These are phyloP conservation scores for Mortierella sp. DNA, from an alignment of 371 early-diverging fungal species.

Conservation along the genomic window DNA sequence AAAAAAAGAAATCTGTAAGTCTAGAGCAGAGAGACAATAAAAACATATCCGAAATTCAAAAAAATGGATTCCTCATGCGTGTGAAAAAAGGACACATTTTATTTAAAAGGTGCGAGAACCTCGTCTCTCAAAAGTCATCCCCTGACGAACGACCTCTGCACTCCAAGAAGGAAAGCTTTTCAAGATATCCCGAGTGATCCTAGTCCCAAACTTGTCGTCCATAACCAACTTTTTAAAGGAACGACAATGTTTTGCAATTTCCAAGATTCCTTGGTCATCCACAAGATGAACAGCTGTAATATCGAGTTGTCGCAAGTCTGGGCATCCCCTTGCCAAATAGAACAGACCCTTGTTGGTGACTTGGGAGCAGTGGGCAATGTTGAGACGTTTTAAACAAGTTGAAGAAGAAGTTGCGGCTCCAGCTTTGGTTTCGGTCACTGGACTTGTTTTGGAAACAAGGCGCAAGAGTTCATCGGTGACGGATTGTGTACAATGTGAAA, in stretches of 20 bases:
- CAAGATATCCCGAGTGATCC: slow-evolving; percentile 16
- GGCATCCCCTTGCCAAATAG: slow-evolving; percentile 5
- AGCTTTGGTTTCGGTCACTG: background rate
- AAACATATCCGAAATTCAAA: background rate
- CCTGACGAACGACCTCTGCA: slow-evolving; percentile 4
- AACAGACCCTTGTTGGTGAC: slow-evolving; percentile 26
- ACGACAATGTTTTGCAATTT: slow-evolving; percentile 16
- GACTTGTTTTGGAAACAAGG: background rate
- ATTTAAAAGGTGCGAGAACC: slow-evolving; percentile 16
- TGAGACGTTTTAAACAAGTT: slow-evolving; percentile 1
- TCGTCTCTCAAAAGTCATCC: slow-evolving; percentile 11
- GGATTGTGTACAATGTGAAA: slow-evolving; percentile 8
- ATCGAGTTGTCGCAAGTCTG: slow-evolving; percentile 21
- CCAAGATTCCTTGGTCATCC: slow-evolving; percentile 15
- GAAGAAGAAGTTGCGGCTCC: background rate
- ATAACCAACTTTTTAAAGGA: slow-evolving; percentile 15
- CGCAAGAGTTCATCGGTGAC: slow-evolving; percentile 7
- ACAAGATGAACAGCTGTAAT: slow-evolving; percentile 22
- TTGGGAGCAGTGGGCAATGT: slow-evolving; percentile 23
- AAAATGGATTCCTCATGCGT: background rate
- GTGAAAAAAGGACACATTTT: background rate
- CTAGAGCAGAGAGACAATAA: slow-evolving; percentile 10
- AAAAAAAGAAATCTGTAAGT: slow-evolving; percentile 8
- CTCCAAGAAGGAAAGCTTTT: slow-evolving; percentile 21
- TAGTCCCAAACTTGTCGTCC: slow-evolving; percentile 19